Evolutionary conservation across 495 filamentous ascomycete genomes (phyloP).

Genomic region (Astrothelium subdiscretum): DNA sequence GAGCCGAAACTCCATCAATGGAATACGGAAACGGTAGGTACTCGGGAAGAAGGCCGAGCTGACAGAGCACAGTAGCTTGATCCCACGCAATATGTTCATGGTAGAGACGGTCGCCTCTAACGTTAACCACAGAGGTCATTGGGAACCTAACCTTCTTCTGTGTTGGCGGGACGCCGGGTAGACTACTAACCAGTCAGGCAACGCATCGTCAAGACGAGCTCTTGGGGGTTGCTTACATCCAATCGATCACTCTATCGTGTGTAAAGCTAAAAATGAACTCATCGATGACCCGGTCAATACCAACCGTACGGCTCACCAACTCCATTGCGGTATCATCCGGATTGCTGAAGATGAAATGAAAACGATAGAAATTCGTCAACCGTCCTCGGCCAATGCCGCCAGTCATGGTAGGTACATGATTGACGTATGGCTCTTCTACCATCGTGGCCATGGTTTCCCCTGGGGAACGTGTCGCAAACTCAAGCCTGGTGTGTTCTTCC

Average conservation of each 20-base stretch:
- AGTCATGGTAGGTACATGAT: constrained; percentile 43
- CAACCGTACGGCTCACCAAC: constrained; percentile 13
- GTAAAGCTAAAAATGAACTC: constrained; percentile 16
- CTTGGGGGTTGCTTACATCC: constrained; percentile 11
- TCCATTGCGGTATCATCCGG: constrained; percentile 11
- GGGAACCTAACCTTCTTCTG: constrained; percentile 4
- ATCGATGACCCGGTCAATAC: constrained; percentile 13
- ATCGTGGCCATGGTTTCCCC: constrained; percentile 48
- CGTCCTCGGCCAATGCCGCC: constrained; percentile 8
- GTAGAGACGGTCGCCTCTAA: constrained; percentile 11
- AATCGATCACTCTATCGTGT: constrained; percentile 12
- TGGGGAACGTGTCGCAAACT: constrained; percentile 43
- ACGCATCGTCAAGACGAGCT: not conserved
- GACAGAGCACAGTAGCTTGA: constrained; percentile 8
- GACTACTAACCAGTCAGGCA: constrained; percentile 8
- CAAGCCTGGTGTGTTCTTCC: constrained; percentile 45
- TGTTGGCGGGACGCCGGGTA: constrained; percentile 10
- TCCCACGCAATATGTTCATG: constrained; percentile 16
- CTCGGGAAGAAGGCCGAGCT: constrained; percentile 20
- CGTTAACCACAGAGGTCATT: constrained; percentile 12
- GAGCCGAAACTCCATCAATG: constrained; percentile 30
- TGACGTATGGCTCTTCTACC: constrained; percentile 49
- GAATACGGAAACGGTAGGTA: constrained; percentile 42
- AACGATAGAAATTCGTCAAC: constrained; percentile 12
- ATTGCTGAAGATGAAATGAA: constrained; percentile 15